These are phyloP conservation scores for Didymella lethalis DNA, from an alignment of 2,329 filamentous ascomycete species.

Conservation along the genomic window DNA sequence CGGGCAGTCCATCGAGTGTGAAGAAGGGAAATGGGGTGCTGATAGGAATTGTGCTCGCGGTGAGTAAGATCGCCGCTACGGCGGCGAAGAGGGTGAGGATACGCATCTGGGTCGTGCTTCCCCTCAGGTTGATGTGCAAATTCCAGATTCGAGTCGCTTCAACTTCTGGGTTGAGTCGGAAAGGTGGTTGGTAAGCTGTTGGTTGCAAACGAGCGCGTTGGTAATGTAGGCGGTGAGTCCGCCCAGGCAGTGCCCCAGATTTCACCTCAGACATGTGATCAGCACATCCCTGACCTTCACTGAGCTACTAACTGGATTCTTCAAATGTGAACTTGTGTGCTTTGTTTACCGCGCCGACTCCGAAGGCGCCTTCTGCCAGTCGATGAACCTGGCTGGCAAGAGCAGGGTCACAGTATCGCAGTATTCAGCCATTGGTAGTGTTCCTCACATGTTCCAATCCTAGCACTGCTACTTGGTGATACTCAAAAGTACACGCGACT, in stretches of 20 bases:
- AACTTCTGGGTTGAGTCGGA: background rate
- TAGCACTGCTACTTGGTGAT: too few species aligned
- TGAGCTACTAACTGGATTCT: background rate
- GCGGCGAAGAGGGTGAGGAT: background rate
- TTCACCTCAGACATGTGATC: background rate
- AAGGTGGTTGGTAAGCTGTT: background rate
- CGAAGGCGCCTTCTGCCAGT: background rate
- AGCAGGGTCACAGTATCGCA: too few species aligned
- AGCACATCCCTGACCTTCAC: background rate
- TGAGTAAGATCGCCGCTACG: background rate
- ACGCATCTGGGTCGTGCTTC: background rate
- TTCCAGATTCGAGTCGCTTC: background rate
- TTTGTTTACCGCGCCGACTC: background rate
- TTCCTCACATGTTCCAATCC: too few species aligned
- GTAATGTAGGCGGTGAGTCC: background rate
- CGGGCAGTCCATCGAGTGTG: constrained; percentile 5
- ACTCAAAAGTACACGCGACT: too few species aligned
- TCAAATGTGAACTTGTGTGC: background rate
- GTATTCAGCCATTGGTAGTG: too few species aligned
- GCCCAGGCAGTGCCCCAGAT: background rate
- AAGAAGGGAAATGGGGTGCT: constrained; percentile 1
- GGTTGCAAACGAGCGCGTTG: background rate
- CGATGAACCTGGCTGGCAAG: background rate
- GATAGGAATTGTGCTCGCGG: background rate
- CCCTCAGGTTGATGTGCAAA: too few species aligned